Conservation (phyloP, 2,329 filamentous ascomycete genomes). For the Epichloe gansuensis region DNA sequence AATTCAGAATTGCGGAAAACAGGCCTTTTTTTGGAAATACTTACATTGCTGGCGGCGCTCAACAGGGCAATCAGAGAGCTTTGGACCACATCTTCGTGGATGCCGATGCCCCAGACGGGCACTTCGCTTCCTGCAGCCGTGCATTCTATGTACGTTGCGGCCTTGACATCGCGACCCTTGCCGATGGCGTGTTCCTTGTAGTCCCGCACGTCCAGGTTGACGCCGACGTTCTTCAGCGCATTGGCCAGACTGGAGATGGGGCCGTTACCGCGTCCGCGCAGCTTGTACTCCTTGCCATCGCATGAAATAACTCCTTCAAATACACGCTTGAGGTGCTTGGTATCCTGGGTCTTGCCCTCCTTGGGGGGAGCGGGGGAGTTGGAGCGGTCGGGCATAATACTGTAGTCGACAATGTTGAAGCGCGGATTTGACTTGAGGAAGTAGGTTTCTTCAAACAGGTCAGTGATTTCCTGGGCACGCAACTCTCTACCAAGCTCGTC, state of each 20-base stretch:
- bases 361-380: conserved; percentile 56
- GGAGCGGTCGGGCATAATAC: conserved; percentile 73
- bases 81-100: conserved; percentile 51
- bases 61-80: conserved; percentile 77
- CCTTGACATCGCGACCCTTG: conserved; percentile 68
- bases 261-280: conserved; percentile 75
- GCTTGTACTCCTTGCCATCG: conserved; percentile 64
- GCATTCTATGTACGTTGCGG: conserved; percentile 92
- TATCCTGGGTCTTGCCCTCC: conserved; percentile 61
- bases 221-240: conserved; percentile 63
- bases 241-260: conserved; percentile 81
- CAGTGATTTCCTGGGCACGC: conserved; percentile 67
- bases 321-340: conserved; percentile 62
- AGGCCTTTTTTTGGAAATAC: conserved; percentile 20
- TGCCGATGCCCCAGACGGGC: conserved; percentile 71
- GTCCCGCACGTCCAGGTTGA: conserved; percentile 81
- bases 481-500: conserved; percentile 77
- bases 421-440: conserved; percentile 72
- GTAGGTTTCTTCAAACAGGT: conserved; percentile 81
- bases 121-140: conserved; percentile 52
- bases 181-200: conserved; percentile 96
- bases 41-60: conserved; percentile 74
- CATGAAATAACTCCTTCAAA: conserved; percentile 79
- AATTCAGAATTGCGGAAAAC: too few relatives aligned
- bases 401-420: conserved; percentile 83